Base-by-base conservation (phyloP, 2,329 filamentous ascomycete species). In the Calonectria montana region DNA sequence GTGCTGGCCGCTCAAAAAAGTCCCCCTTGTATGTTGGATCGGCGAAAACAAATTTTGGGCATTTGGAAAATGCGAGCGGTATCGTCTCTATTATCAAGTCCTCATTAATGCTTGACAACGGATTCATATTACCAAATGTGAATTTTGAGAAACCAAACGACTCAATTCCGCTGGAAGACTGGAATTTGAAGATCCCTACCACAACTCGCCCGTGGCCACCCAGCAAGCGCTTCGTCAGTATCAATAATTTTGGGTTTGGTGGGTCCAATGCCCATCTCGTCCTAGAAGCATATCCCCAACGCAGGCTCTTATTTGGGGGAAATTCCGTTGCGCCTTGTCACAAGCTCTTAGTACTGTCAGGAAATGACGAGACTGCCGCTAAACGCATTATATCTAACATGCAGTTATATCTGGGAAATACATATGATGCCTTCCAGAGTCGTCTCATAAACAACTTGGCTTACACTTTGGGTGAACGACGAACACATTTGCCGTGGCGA, bases 1-100 rank as follows among this genome's bases (percentile, higher is more conserved):
- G 83, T 7, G 70, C 79, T 25, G 81, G 82, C 7, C 82, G 85
- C 9, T 82, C 83, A 29, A 78, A 81, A 18, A 39, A 61, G 2
- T 27, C 15, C 45, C 86, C 85, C 4, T 74, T 87, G 12, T 86
- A 83, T 64, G 82, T 88, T 10, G 87, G 87, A 8, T 88, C 86
- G 0, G 85, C 88, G 3, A 88, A 89, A 71, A 85, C 86, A 3
- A 88, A 88, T 65, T 83, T 89, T 31, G 88, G 88, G 9, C 88
- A 90, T 76, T 69, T 87, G 7, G 88, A 90, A 73, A 87, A 84
- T 4, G 86, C 86, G 0, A 87, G 85, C 2, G 87, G 88, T n/a
- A 84, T 90, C 23, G 83, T 86, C 1, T 86, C 84, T 7, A 78
- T 90, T 27, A 88, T 90, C 73, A 90, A 90, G 78, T 84, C 86